phyloP scores from a whole-genome alignment of 1,284 basidiomycete species.

The Agroathelia rolfsii region DNA sequence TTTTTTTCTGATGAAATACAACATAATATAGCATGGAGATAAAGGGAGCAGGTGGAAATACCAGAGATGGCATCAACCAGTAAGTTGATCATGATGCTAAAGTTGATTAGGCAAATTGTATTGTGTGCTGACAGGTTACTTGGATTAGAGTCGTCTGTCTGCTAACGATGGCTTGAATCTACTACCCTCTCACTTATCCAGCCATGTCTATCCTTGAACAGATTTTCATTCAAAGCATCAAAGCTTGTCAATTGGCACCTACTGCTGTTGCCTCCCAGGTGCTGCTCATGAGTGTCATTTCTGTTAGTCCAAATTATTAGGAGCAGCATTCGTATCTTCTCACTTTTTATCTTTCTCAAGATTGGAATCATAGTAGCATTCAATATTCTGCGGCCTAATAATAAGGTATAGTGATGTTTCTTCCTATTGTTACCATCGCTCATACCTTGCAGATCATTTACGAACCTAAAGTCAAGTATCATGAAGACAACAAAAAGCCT shows the following conservation, averaged over 20 bases:
- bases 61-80: too few relatives aligned
- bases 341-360: slow-evolving; percentile 19
- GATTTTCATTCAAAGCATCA: too few relatives aligned
- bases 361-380: slow-evolving; percentile 46
- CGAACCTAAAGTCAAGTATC: slow-evolving; percentile 52
- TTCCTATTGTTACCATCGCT: not conserved
- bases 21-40: too few relatives aligned
- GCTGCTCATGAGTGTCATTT: slow-evolving; percentile 58
- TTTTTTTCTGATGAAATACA: too few relatives aligned
- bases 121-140: too few relatives aligned
- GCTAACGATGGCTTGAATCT: too few relatives aligned
- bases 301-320: slow-evolving; percentile 27
- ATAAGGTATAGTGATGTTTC: slow-evolving; percentile 30
- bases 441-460: slow-evolving; percentile 64
- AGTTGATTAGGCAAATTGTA: too few relatives aligned
- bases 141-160: too few relatives aligned
- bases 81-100: too few relatives aligned
- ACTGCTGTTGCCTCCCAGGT: slow-evolving; percentile 79
- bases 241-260: slow-evolving; percentile 68
- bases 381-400: slow-evolving; percentile 55
- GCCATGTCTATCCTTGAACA: too few relatives aligned
- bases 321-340: not conserved
- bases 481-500: slow-evolving; percentile 42
- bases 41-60: too few relatives aligned
- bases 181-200: too few relatives aligned